Percentiles rank a stretch among this genome's conserved stretches.
Evolutionary conservation across 2,329 filamentous ascomycete genomes (phyloP).

Genomic region (Chaetomium globosum): DNA sequence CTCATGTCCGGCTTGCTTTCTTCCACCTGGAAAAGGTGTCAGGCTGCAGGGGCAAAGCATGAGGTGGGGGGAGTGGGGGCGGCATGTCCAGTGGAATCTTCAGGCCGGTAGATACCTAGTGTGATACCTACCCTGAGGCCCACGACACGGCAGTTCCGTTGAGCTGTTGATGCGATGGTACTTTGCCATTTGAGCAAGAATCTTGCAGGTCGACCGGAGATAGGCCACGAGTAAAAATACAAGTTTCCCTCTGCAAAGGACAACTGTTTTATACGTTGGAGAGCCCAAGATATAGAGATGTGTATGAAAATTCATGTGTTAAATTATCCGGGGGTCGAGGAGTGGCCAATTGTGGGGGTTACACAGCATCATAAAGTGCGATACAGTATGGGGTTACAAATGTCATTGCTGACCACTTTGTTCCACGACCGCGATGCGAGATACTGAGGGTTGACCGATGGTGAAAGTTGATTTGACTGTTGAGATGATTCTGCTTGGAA

Average conservation of each 20-base stretch:
- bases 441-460: neutral
- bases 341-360: conserved; percentile 1
- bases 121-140: neutral
- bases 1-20: neutral
- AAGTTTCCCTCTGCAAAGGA: neutral
- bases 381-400: neutral
- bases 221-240: neutral
- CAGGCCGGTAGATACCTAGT: neutral
- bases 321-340: neutral
- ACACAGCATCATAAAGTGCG: neutral
- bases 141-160: neutral
- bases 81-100: neutral
- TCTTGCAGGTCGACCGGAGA: conserved; percentile 11
- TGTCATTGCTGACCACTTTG: neutral
- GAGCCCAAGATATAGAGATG: neutral
- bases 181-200: neutral
- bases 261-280: neutral
- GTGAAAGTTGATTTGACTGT: neutral
- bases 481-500: neutral
- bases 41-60: neutral
- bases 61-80: too few relatives aligned
- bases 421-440: neutral
- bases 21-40: neutral
- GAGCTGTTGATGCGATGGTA: conserved; percentile 1
- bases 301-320: neutral